Conservation (phyloP, 2,329 filamentous ascomycete genomes). For the Arachnomyces sp. region DNA sequence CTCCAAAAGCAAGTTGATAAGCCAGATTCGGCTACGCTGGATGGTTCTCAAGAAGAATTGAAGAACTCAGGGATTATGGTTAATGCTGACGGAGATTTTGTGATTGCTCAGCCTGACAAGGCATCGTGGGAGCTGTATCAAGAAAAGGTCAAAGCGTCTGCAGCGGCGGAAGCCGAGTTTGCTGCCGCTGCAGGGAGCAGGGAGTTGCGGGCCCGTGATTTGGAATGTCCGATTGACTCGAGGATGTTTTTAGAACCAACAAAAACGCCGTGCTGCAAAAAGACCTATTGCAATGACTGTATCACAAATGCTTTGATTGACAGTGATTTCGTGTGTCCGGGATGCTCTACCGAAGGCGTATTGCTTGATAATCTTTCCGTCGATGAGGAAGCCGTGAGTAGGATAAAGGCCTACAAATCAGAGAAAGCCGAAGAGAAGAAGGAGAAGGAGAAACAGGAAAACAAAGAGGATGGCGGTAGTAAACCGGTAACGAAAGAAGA, state of each 20-base stretch:
- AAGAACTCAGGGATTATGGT: conserved; percentile 93
- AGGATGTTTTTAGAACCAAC: conserved; percentile 97
- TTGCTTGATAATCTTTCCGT: conserved; percentile 83
- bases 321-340: conserved; percentile 93
- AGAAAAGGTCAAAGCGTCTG: conserved; percentile 81
- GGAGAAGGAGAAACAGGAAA: conserved; percentile 30
- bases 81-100: conserved; percentile 94
- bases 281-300: conserved; percentile 99
- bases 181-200: conserved; percentile 70
- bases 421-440: conserved; percentile 43
- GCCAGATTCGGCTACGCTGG: conserved; percentile 64
- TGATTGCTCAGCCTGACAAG: conserved; percentile 91
- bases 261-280: conserved; percentile 97
- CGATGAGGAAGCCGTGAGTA: conserved; percentile 70
- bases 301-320: conserved; percentile 98
- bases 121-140: conserved; percentile 96
- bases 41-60: conserved; percentile 68
- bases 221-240: conserved; percentile 94
- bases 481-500: conserved; percentile 10
- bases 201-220: conserved; percentile 76
- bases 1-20: conserved; percentile 96
- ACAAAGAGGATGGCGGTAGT: conserved; percentile 18
- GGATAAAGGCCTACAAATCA: conserved; percentile 67
- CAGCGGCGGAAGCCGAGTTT: conserved; percentile 74
- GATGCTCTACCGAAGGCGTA: conserved; percentile 82